Evolutionary conservation across 495 filamentous ascomycete species (phyloP), one percentile per base, ranked within the genome.

Genomic region (Staphylotrichum longicolle): DNA sequence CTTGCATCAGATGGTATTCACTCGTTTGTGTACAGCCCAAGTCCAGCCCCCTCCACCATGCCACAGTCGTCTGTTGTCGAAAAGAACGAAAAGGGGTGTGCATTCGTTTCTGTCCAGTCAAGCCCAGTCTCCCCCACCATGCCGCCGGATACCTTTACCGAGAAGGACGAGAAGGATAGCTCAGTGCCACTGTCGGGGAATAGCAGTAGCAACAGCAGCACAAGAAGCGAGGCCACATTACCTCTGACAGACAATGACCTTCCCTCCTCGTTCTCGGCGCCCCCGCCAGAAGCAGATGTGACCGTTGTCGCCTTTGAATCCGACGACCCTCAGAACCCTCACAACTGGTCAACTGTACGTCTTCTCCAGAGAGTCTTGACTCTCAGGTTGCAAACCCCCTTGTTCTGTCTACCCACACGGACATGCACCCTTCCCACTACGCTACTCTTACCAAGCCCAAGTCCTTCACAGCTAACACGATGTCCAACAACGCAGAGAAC

Each of bases 271-370:
- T 40, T 42, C 14, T 2, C 58, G 3, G 9, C 58, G 20, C 20
- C 20, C 30, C n/a, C 58, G 8, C n/a, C 41, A 9, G 33, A 55
- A 14, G 44, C 51, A 3, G 46, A 20, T n/a, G 8, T 45, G 15
- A 56, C 53, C 47, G 20, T 68, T 32, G 57, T 68, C 48, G 61
- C 63, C 11, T 72, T 70, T 45, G 59, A 47, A 10, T 54, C 54
- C 7, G 47, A 65, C 51, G 69, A 72, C 49, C 63, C 63, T 1
- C 45, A 12, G 9, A 68, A 70, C 56, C 69, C 69, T 2, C 68
- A 72, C 58, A 72, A 70, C 54, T 72, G 67, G 67, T 62, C 64
- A 12, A 57, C 47, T 14, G 66, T 69, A 47, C 8, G 66, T 50
- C 8, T 35, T 32, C 32, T n/a, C 34, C 15, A 51, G 10, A 27